phyloP scores from a whole-genome alignment of 2,329 filamentous ascomycete genomes.

The Trematosphaeria pertusa region DNA sequence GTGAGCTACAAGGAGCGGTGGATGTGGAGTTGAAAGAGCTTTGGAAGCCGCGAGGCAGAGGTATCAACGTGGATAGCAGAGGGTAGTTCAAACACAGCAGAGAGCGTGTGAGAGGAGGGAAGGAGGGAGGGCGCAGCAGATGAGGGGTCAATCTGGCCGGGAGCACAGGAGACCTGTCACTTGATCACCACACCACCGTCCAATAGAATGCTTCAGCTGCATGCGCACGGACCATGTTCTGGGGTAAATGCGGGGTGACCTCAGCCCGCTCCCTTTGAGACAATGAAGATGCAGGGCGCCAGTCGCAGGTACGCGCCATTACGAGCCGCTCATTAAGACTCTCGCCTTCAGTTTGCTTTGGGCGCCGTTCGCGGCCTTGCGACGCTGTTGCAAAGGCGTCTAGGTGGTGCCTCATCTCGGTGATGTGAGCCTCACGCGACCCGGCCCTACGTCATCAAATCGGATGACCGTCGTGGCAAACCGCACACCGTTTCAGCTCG shows the following conservation, averaged over 20 bases:
- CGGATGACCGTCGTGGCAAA: slow-evolving; percentile 15
- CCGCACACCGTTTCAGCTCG: slow-evolving; percentile 29
- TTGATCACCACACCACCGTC: slow-evolving; percentile 44
- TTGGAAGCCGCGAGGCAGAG: slow-evolving; percentile 22
- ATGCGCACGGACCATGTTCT: slow-evolving; percentile 22
- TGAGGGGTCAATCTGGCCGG: slow-evolving; percentile 40
- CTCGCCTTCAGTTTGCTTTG: neutral
- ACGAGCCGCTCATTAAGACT: slow-evolving; percentile 1
- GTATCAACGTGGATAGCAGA: too few species aligned
- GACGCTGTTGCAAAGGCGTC: neutral
- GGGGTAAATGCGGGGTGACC: slow-evolving; percentile 38
- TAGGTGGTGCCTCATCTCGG: slow-evolving; percentile 7
- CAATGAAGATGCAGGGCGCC: neutral
- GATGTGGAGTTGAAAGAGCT: slow-evolving; percentile 21
- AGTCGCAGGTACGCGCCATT: neutral
- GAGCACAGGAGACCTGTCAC: slow-evolving; percentile 38
- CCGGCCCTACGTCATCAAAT: slow-evolving; percentile 36
- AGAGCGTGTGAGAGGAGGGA: slow-evolving; percentile 31
- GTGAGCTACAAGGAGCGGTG: slow-evolving; percentile 10
- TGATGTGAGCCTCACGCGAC: slow-evolving; percentile 42
- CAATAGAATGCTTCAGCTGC: slow-evolving; percentile 21
- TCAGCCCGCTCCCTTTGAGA: slow-evolving; percentile 23
- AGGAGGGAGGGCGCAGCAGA: slow-evolving; percentile 37
- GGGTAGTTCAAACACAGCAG: slow-evolving; percentile 27
- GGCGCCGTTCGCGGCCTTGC: slow-evolving; percentile 2